These are phyloP conservation scores for Eucalyptus sp. DNA, from an alignment of 345 rosid species.

Conservation along the genomic window DNA sequence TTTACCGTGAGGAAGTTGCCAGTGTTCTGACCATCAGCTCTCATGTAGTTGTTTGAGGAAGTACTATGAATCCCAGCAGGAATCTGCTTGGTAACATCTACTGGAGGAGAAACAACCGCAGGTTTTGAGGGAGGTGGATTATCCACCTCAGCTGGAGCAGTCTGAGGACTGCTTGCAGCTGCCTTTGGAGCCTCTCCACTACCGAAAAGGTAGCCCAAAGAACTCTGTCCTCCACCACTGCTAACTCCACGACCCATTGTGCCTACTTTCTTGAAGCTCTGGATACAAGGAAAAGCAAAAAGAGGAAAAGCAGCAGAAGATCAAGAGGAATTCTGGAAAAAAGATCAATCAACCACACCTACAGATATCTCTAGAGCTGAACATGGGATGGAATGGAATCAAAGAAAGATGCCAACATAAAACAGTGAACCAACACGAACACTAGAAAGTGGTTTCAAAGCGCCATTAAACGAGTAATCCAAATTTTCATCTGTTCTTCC, in stretches of 20 bases:
- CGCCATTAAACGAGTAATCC: background rate
- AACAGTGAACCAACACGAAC: background rate
- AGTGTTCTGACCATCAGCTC: constrained; percentile 78
- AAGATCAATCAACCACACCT: background rate
- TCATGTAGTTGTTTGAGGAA: constrained; percentile 59
- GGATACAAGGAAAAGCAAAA: background rate
- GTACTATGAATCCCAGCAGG: constrained; percentile 58
- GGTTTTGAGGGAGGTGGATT: constrained; percentile 23
- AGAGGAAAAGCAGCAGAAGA: background rate
- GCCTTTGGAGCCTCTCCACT: constrained; percentile 64
- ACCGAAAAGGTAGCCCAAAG: constrained; percentile 75
- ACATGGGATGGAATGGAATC: background rate
- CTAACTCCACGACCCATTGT: constrained; percentile 79
- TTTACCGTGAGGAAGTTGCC: constrained; percentile 78
- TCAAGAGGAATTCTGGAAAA: background rate
- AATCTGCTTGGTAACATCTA: constrained; percentile 32
- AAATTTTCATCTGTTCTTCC: background rate
- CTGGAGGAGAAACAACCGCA: constrained; percentile 26
- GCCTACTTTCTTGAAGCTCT: background rate
- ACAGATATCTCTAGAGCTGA: background rate
- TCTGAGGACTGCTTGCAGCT: constrained; percentile 12
- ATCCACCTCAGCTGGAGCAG: constrained; percentile 18
- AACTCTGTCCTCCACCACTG: constrained; percentile 83
- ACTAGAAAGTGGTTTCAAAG: background rate
- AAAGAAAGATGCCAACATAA: background rate